Conservation (phyloP, 768 basidiomycete species). For the Mycena rosella region DNA sequence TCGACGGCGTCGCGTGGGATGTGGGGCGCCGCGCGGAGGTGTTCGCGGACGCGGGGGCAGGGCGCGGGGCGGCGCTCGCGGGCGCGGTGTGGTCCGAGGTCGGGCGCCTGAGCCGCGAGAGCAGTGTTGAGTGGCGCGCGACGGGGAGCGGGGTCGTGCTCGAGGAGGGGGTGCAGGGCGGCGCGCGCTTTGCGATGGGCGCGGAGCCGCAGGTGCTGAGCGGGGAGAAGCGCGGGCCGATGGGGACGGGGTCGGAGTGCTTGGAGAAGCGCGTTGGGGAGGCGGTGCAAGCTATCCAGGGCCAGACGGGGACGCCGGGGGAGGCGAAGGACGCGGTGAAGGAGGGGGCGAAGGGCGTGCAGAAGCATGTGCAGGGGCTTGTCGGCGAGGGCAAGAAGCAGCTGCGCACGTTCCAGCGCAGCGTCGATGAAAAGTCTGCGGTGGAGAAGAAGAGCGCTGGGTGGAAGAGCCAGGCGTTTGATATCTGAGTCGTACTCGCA, state of each 20-base stretch:
- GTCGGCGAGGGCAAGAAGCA: conserved; percentile 36
- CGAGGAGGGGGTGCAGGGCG: too few relatives aligned
- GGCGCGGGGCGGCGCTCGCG: conserved; percentile 59
- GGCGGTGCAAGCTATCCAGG: too few relatives aligned
- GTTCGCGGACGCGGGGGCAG: conserved; percentile 73
- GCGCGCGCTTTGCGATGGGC: too few relatives aligned
- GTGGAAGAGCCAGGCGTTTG: conserved; percentile 51
- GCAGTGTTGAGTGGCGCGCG: conserved; percentile 57
- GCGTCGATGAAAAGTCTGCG: conserved; percentile 46
- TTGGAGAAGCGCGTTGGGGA: too few relatives aligned
- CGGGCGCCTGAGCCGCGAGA: conserved; percentile 62
- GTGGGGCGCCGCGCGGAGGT: conserved; percentile 67
- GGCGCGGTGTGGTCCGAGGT: conserved; percentile 78
- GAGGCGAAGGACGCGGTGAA: too few relatives aligned
- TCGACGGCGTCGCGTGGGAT: conserved; percentile 72
- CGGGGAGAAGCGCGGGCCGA: too few relatives aligned
- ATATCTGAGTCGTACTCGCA: conserved; percentile 37
- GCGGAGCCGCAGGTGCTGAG: too few relatives aligned
- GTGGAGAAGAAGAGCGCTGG: conserved; percentile 48
- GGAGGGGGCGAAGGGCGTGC: too few relatives aligned
- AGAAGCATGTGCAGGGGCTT: conserved; percentile 6
- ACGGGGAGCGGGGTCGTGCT: conserved; percentile 54
- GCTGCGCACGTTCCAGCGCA: conserved; percentile 47
- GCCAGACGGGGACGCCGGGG: too few relatives aligned
- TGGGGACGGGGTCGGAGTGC: too few relatives aligned